Evolutionary conservation across 1,284 basidiomycete genomes (phyloP).

Genomic region (Tylopilus sp.): DNA sequence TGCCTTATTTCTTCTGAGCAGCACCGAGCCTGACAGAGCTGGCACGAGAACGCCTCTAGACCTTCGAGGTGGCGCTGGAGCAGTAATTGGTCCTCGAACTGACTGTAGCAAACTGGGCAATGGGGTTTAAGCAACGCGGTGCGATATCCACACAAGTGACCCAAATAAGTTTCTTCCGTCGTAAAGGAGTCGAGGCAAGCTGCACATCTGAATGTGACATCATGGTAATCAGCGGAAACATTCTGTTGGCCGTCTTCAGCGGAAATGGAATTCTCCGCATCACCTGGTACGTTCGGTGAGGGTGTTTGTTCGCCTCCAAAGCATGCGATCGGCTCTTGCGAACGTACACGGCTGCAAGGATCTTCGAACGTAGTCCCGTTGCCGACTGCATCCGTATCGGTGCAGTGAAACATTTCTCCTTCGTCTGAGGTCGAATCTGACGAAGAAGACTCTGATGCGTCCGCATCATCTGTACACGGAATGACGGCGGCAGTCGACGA

Average conservation of each 20-base stretch:
- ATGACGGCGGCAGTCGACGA: not conserved
- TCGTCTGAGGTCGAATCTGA: constrained; percentile 14
- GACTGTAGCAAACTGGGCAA: constrained; percentile 33
- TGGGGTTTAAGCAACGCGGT: constrained; percentile 26
- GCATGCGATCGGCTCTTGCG: constrained; percentile 12
- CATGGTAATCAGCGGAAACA: not conserved
- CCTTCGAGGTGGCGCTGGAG: constrained; percentile 33
- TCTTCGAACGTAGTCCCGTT: not conserved
- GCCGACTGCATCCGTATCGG: not conserved
- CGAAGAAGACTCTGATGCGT: not conserved
- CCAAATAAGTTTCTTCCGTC: constrained; percentile 9
- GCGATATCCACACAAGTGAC: constrained; percentile 31
- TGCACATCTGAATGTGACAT: constrained; percentile 19
- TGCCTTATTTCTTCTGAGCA: constrained; percentile 41
- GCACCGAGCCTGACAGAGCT: constrained; percentile 30
- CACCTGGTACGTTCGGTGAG: constrained; percentile 1
- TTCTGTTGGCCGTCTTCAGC: not conserved
- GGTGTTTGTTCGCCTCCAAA: constrained; percentile 18
- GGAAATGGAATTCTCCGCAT: constrained; percentile 8
- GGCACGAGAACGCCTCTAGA: constrained; percentile 24
- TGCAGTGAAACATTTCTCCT: constrained; percentile 25
- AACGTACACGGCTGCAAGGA: not conserved
- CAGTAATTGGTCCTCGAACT: constrained; percentile 30
- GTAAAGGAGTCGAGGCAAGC: constrained; percentile 33
- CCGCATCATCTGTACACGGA: not conserved